Conservation (phyloP, 2,329 filamentous ascomycete species). For the Ascochyta fabae region DNA sequence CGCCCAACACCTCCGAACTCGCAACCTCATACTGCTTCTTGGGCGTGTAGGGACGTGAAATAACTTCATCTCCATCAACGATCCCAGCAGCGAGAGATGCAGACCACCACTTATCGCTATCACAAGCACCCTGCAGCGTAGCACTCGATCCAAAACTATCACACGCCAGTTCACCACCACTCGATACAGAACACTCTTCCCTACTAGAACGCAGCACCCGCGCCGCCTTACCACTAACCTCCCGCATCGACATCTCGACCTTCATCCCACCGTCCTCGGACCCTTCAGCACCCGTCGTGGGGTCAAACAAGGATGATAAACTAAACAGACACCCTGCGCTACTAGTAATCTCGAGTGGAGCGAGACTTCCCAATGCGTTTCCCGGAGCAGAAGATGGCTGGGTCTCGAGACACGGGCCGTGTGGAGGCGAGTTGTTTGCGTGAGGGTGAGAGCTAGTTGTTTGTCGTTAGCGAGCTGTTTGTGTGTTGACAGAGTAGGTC, state of each 20-base stretch:
- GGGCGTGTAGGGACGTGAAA: neutral
- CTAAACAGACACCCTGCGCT: neutral
- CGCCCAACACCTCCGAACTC: neutral
- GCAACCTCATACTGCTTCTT: conserved; percentile 1
- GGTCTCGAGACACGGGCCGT: neutral
- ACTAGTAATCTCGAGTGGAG: neutral
- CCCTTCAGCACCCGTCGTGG: no score
- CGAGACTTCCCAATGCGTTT: neutral
- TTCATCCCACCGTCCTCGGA: no score
- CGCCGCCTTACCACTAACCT: neutral
- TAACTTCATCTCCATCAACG: neutral
- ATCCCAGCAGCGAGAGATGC: neutral
- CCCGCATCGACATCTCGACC: neutral
- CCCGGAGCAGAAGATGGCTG: neutral
- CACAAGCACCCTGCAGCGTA: neutral
- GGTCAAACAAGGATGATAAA: neutral
- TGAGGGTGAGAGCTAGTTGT: neutral
- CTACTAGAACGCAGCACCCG: neutral
- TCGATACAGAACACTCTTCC: neutral
- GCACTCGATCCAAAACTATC: neutral
- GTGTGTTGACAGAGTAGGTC: no score
- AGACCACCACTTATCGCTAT: neutral
- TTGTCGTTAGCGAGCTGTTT: no score
- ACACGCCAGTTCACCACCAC: neutral
- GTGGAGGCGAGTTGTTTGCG: no score